A percentile compares a stretch with the other conserved stretches of the same genome.
phyloP scores from a whole-genome alignment of 768 basidiomycete species.

The Serendipita vermifera region DNA sequence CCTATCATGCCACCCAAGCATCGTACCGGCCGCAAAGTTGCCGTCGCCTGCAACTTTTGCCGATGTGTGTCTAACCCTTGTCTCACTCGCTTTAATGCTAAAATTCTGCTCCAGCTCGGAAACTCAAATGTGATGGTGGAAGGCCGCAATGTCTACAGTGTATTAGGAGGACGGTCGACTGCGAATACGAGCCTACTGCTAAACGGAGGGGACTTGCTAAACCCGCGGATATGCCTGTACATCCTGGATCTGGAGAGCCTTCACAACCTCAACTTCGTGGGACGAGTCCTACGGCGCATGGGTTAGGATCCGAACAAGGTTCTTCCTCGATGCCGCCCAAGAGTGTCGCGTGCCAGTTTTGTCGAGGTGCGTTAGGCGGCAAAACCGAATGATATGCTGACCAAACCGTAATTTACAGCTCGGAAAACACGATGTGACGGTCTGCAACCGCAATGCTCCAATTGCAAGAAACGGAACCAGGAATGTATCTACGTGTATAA shows the following conservation, averaged over 20 bases:
- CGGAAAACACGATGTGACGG: conserved; percentile 86
- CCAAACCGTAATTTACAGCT: conserved; percentile 30
- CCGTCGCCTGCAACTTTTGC: conserved; percentile 83
- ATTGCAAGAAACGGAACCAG: conserved; percentile 63
- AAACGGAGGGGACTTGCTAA: conserved; percentile 64
- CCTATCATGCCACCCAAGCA: neutral
- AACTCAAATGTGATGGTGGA: conserved; percentile 79
- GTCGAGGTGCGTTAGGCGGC: conserved; percentile 66
- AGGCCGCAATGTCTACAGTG: conserved; percentile 75
- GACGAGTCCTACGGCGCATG: too few relatives aligned
- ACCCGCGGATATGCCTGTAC: neutral
- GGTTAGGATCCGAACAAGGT: too few relatives aligned
- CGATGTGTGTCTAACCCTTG: conserved; percentile 47
- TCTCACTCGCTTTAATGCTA: neutral
- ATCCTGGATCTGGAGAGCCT: too few relatives aligned
- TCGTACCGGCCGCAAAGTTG: conserved; percentile 40
- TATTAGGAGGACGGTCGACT: conserved; percentile 59
- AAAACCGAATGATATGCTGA: neutral
- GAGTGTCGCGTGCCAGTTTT: conserved; percentile 81
- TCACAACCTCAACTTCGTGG: too few relatives aligned
- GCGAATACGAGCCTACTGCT: conserved; percentile 54
- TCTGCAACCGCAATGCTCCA: conserved; percentile 70
- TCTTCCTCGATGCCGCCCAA: too few relatives aligned
- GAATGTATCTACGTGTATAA: conserved; percentile 75
- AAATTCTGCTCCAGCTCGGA: conserved; percentile 44